A percentile compares a stretch with the other conserved stretches of the same genome.
Evolutionary conservation across 2,329 filamentous ascomycete species (phyloP).

Genomic region (Diaporthe capsici): DNA sequence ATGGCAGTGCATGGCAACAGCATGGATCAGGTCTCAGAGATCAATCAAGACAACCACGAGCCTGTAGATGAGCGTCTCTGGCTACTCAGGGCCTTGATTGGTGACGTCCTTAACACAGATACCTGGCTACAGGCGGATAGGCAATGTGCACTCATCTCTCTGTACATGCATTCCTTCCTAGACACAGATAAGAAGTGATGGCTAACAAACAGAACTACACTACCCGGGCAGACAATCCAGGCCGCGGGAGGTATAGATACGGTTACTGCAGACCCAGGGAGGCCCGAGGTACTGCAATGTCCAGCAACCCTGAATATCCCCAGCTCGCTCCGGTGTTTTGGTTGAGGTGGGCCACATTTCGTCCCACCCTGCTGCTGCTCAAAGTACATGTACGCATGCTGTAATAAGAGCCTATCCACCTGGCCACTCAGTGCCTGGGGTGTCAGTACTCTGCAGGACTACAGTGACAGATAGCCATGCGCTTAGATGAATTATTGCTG

Average conservation of each 20-base stretch:
- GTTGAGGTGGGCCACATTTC: not conserved
- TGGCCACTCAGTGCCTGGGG: not conserved
- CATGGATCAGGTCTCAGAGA: slow-evolving; percentile 30
- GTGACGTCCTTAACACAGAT: not conserved
- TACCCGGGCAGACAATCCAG: not conserved
- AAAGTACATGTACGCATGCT: not conserved
- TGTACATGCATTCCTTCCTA: not conserved
- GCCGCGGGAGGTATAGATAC: not conserved
- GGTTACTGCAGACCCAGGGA: not conserved
- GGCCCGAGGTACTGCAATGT: slow-evolving; percentile 17
- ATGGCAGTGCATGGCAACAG: slow-evolving; percentile 25
- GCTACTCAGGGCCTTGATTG: not conserved
- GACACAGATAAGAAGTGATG: not conserved
- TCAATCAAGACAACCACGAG: slow-evolving; percentile 10
- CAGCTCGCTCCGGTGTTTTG: slow-evolving; percentile 12
- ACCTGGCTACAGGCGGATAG: not conserved
- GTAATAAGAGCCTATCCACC: not conserved
- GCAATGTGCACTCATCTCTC: not conserved
- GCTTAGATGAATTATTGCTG: not conserved
- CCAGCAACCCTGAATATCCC: not conserved
- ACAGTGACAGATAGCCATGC: not conserved
- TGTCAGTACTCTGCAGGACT: not conserved
- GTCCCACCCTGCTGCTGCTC: slow-evolving; percentile 3
- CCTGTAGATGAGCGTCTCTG: not conserved
- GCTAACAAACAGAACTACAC: not conserved